Percentiles rank a stretch among this genome's conserved stretches.
Evolutionary conservation across 495 filamentous ascomycete species (phyloP).

Genomic region (Pyrenula massariospora): DNA sequence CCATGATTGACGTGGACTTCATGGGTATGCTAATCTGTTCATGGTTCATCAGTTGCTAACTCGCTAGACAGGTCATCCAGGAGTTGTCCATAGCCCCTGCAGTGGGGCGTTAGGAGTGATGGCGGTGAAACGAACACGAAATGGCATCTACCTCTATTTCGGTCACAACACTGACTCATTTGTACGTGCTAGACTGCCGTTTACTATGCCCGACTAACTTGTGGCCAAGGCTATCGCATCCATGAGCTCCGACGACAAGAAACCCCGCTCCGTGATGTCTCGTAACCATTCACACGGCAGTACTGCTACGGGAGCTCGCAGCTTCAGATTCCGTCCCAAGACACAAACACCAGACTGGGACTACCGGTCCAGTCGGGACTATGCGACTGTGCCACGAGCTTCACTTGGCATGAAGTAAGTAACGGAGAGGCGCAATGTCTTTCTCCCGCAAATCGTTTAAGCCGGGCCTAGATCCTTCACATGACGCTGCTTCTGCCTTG

Average conservation of each 20-base stretch:
- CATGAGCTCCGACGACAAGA: conserved; percentile 65
- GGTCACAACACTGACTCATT: conserved; percentile 92
- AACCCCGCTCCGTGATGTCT: conserved; percentile 75
- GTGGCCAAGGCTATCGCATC: conserved; percentile 56
- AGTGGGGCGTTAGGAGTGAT: conserved; percentile 73
- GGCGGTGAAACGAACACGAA: conserved; percentile 62
- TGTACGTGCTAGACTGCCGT: conserved; percentile 21
- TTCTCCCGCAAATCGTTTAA: no score
- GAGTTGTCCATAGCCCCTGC: conserved; percentile 58
- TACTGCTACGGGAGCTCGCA: conserved; percentile 30
- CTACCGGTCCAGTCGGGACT: background rate
- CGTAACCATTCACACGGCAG: conserved; percentile 32
- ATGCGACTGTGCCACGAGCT: no score
- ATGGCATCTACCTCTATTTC: conserved; percentile 69
- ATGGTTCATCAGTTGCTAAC: conserved; percentile 8
- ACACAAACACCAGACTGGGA: background rate
- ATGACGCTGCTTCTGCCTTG: no score
- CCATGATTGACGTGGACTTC: conserved; percentile 68
- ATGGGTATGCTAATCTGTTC: conserved; percentile 36
- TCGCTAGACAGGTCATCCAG: conserved; percentile 47
- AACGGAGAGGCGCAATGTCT: no score
- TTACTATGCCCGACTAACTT: background rate
- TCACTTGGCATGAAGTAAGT: no score
- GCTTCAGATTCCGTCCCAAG: conserved; percentile 6
- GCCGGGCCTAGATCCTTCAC: no score